Base-by-base conservation (phyloP, 2,329 filamentous ascomycete species). In the Botrytis tulipae region DNA sequence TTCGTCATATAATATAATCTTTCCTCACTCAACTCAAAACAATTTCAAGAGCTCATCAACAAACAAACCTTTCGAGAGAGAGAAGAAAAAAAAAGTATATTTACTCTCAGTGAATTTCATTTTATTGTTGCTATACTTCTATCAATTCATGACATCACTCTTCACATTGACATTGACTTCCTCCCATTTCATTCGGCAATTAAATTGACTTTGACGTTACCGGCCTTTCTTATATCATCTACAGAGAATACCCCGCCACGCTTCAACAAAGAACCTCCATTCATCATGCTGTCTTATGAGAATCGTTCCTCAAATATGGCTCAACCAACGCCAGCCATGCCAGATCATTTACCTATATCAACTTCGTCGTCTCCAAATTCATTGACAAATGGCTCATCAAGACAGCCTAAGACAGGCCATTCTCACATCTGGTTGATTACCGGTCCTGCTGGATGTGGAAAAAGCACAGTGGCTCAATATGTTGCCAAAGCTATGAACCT, bases 381-480 rank as follows among this genome's bases (percentile, higher is more conserved):
- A 9, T 73, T 78, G 35, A 61, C 75, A 20, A 78, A 76, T 72
- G 74, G 75, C 71, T 57, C 67, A 22, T 68, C 51, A 46, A 59
- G 57, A 54, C 78, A 78, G 37, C 78, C 78, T 40, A 70, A 75
- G 40, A 76, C 77, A 16, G 70, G 76, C 16, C 78, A 80, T 57
- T 90, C 91, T 79, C 92, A 94, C 82, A 93, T 95, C 80, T 95
- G 92, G 91, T 86, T 95, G 74, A 89, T 95, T 70, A 94, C 92
- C 1, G 92, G 92, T 42, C 92, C 92, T 70, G 92, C 93, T 61
- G 93, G 93, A 42, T 93, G 91, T 80, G 92, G 92, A 74, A 95
- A 95, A 85, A 92, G 89, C 73, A 94, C 92, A 0, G 88, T 95
- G 42, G 93, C 91, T 61, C 84, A 89, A 77, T 85, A 89, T 79